phyloP scores from a whole-genome alignment of 2,329 filamentous ascomycete genomes.

The Aspergillus sp. region DNA sequence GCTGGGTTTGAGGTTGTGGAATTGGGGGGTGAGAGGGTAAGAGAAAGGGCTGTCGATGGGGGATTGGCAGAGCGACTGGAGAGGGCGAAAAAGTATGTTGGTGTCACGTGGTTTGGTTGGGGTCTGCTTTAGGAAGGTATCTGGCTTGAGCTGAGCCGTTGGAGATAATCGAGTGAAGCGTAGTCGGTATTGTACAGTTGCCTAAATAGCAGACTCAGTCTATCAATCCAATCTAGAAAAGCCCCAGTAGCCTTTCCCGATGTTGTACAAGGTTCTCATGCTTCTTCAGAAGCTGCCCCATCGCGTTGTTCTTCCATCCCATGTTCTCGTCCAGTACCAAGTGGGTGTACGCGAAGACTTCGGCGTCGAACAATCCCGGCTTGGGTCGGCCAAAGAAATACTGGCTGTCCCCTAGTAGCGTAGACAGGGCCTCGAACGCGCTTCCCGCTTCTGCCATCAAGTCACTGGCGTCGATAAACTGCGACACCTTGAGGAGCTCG shows the following conservation, averaged over 20 bases:
- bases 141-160: neutral
- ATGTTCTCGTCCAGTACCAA: slow-evolving; percentile 59
- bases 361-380: slow-evolving; percentile 75
- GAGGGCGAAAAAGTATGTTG: slow-evolving; percentile 56
- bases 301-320: slow-evolving; percentile 54
- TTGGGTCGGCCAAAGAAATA: slow-evolving; percentile 52
- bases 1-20: slow-evolving; percentile 39
- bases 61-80: slow-evolving; percentile 50
- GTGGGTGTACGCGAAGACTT: slow-evolving; percentile 82
- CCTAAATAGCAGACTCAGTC: slow-evolving; percentile 4
- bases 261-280: slow-evolving; percentile 58
- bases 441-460: slow-evolving; percentile 53
- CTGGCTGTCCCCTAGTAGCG: slow-evolving; percentile 45
- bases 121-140: slow-evolving; percentile 34
- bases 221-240: slow-evolving; percentile 30
- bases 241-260: slow-evolving; percentile 49
- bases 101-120: slow-evolving; percentile 47
- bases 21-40: slow-evolving; percentile 19
- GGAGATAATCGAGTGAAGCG: neutral
- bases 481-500: slow-evolving; percentile 58
- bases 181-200: neutral
- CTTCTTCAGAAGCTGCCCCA: slow-evolving; percentile 48
- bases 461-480: slow-evolving; percentile 46
- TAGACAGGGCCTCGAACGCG: slow-evolving; percentile 54
- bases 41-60: slow-evolving; percentile 41